Evolutionary conservation across 306 rosid species (phyloP).

Genomic region (Malus asiatica): DNA sequence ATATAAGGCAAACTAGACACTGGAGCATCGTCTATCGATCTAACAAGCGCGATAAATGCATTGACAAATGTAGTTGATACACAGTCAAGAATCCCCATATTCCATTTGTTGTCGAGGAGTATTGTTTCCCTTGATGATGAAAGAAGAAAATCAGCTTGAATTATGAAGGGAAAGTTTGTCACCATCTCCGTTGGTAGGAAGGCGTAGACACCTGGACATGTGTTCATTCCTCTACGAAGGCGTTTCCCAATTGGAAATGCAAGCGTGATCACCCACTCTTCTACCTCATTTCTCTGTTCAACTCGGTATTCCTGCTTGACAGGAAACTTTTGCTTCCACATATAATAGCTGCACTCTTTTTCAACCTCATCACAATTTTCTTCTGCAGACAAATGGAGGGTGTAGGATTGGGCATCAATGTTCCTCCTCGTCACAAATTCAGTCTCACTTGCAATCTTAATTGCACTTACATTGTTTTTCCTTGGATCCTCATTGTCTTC

Average conservation of each 20-base stretch:
- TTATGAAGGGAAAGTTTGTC: slow-evolving; percentile 61
- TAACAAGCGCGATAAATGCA: slow-evolving; percentile 51
- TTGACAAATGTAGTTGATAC: slow-evolving; percentile 51
- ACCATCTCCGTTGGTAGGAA: slow-evolving; percentile 80
- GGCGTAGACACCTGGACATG: slow-evolving; percentile 48
- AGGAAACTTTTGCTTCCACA: slow-evolving; percentile 70
- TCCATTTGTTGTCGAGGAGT: slow-evolving; percentile 61
- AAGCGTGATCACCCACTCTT: slow-evolving; percentile 46
- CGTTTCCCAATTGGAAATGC: slow-evolving; percentile 54
- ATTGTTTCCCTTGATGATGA: slow-evolving; percentile 72
- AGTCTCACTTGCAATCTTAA: slow-evolving; percentile 47
- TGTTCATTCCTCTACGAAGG: slow-evolving; percentile 27
- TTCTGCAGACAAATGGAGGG: slow-evolving; percentile 40
- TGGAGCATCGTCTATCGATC: slow-evolving; percentile 25
- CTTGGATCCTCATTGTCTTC: slow-evolving; percentile 35
- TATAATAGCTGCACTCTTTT: slow-evolving; percentile 37
- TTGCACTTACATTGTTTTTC: slow-evolving; percentile 29
- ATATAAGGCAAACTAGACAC: slow-evolving; percentile 23
- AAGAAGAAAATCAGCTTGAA: slow-evolving; percentile 65
- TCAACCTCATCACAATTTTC: slow-evolving; percentile 13
- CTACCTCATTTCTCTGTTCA: slow-evolving; percentile 42
- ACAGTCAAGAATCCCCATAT: slow-evolving; percentile 61
- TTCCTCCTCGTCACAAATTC: slow-evolving; percentile 39
- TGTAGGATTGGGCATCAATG: slow-evolving; percentile 60
- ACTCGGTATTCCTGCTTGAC: slow-evolving; percentile 36